Conservation (phyloP, 148 eudicot species). For the Limonium bicolor region DNA sequence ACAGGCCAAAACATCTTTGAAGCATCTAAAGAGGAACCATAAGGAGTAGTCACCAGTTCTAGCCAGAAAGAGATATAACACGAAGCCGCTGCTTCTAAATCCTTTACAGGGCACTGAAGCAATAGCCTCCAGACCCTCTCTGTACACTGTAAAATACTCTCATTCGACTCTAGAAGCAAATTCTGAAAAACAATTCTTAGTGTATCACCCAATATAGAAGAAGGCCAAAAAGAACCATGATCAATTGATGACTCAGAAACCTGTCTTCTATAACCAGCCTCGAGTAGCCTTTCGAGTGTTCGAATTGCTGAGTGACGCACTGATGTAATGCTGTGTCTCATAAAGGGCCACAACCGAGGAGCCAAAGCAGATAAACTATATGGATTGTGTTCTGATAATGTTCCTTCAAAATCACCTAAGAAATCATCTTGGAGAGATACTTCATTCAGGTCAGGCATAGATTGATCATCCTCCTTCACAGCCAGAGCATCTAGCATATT, state of each 20-base stretch:
- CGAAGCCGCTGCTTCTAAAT: slow-evolving; percentile 60
- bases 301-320: slow-evolving; percentile 97
- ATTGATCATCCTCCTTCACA: slow-evolving; percentile 22
- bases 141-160: slow-evolving; percentile 68
- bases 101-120: slow-evolving; percentile 57
- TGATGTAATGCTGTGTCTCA: slow-evolving; percentile 94
- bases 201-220: slow-evolving; percentile 78
- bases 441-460: slow-evolving; percentile 69
- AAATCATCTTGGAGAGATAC: slow-evolving; percentile 28
- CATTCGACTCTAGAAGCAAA: slow-evolving; percentile 81
- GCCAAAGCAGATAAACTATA: slow-evolving; percentile 68
- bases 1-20: slow-evolving; percentile 96
- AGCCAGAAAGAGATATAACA: slow-evolving; percentile 70
- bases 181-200: slow-evolving; percentile 91
- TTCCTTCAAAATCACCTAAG: slow-evolving; percentile 34
- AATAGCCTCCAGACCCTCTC: slow-evolving; percentile 96
- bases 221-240: slow-evolving; percentile 87
- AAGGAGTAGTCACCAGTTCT: slow-evolving; percentile 77
- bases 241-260: slow-evolving; percentile 35
- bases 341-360: slow-evolving; percentile 97
- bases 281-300: slow-evolving; percentile 91
- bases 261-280: slow-evolving; percentile 66
- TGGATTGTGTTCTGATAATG: slow-evolving; percentile 37
- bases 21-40: slow-evolving; percentile 74
- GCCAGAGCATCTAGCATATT: slow-evolving; percentile 36